Evolutionary conservation across 2,329 filamentous ascomycete genomes (phyloP).

Genomic region (Paecilomyces niveus): DNA sequence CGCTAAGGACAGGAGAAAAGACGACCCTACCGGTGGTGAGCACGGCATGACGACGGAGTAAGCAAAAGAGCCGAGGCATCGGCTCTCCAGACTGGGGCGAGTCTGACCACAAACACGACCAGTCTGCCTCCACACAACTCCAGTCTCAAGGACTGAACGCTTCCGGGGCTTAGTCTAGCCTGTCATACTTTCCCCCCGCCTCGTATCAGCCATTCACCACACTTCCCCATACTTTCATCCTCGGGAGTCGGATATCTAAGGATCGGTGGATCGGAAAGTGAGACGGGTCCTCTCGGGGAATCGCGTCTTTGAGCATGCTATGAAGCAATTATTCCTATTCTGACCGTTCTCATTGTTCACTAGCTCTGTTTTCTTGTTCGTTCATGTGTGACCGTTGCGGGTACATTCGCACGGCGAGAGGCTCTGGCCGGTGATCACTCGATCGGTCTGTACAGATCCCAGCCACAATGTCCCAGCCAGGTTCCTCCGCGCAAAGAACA

Average conservation of each 20-base stretch:
- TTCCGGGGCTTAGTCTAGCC: not conserved
- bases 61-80: slow-evolving; percentile 10
- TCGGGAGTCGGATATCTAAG: not conserved
- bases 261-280: not conserved
- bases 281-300: not conserved
- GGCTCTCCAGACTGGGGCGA: not conserved
- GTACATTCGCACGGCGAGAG: not conserved
- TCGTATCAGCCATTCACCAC: not conserved
- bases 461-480: slow-evolving; percentile 23
- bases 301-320: not conserved
- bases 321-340: not conserved
- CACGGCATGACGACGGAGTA: slow-evolving; percentile 1
- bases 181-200: not conserved
- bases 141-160: not conserved
- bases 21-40: not conserved
- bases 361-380: not conserved
- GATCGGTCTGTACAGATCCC: slow-evolving; percentile 6
- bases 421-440: slow-evolving; percentile 1
- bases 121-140: not conserved
- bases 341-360: not conserved
- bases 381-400: slow-evolving; percentile 5
- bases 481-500: slow-evolving; percentile 16
- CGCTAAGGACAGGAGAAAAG: not conserved
- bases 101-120: not conserved
- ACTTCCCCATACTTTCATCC: not conserved